Conservation (phyloP, 192 early-diverging fungal genomes). For the Rhizophlyctis rosea region DNA sequence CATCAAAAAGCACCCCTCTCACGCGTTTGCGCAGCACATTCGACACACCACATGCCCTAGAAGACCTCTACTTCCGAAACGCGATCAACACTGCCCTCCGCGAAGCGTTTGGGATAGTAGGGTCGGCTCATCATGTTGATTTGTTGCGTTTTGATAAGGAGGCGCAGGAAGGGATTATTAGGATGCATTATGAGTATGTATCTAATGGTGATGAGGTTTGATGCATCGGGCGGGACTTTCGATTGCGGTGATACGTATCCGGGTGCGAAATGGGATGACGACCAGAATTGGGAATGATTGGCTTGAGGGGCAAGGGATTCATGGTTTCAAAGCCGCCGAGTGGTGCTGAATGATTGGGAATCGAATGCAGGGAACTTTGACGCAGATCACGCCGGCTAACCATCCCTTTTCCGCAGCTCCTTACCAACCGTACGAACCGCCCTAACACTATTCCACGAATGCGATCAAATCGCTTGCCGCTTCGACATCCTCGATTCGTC, state of each 20-base stretch:
- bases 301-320: too few relatives aligned
- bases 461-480: not conserved
- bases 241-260: not conserved
- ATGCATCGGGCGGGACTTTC: not conserved
- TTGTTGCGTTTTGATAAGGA: conserved; percentile 1
- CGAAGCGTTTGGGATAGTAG: conserved; percentile 14
- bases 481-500: conserved; percentile 14
- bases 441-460: conserved; percentile 5
- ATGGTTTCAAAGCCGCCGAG: not conserved
- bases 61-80: conserved; percentile 19
- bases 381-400: too few relatives aligned
- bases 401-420: conserved; percentile 2
- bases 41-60: not conserved
- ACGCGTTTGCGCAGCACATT: not conserved
- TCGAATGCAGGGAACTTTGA: too few relatives aligned
- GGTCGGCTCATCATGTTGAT: conserved; percentile 20
- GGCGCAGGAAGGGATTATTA: conserved; percentile 6
- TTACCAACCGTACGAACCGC: conserved; percentile 12
- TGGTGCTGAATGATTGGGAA: too few relatives aligned
- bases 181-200: conserved; percentile 16
- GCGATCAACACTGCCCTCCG: conserved; percentile 18
- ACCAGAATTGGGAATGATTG: too few relatives aligned
- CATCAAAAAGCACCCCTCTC: not conserved
- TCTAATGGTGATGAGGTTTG: not conserved
- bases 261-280: not conserved